Conservation (phyloP, 352 stramenopile genomes). For the Globisporangium lucens region DNA sequence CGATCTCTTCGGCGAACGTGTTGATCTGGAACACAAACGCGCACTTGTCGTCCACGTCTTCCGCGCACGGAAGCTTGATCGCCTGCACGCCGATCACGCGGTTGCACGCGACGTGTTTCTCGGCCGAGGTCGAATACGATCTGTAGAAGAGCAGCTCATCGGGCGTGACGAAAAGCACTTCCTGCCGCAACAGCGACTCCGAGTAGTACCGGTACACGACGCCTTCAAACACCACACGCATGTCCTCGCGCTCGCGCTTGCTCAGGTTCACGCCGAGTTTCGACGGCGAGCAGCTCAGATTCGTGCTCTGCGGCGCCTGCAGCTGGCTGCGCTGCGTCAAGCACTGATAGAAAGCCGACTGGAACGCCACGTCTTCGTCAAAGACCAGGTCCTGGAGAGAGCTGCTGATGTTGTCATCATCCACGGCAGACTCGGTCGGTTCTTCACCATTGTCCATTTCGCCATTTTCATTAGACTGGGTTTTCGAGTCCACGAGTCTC, state of each 20-base stretch:
- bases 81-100: slow-evolving; percentile 54
- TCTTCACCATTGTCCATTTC: neutral
- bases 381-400: slow-evolving; percentile 1
- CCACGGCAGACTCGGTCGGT: neutral
- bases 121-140: slow-evolving; percentile 51
- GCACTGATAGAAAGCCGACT: slow-evolving; percentile 61
- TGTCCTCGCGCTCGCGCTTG: slow-evolving; percentile 50
- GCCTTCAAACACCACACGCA: slow-evolving; percentile 57
- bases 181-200: slow-evolving; percentile 57
- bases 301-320: slow-evolving; percentile 38
- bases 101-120: slow-evolving; percentile 42
- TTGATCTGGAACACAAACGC: slow-evolving; percentile 68
- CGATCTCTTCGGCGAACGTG: slow-evolving; percentile 71
- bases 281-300: slow-evolving; percentile 41
- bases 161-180: slow-evolving; percentile 67
- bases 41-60: slow-evolving; percentile 16
- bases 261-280: slow-evolving; percentile 66
- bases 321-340: slow-evolving; percentile 47
- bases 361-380: slow-evolving; percentile 31
- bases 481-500: slow-evolving; percentile 13
- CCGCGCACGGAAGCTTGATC: slow-evolving; percentile 26
- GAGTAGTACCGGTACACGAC: slow-evolving; percentile 74
- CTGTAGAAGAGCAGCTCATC: slow-evolving; percentile 62
- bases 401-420: neutral
- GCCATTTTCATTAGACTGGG: neutral